Evolutionary conservation across 1,284 basidiomycete genomes (phyloP), one percentile per base, ranked within the genome.

Genomic region (Cystodermella granulosa): DNA sequence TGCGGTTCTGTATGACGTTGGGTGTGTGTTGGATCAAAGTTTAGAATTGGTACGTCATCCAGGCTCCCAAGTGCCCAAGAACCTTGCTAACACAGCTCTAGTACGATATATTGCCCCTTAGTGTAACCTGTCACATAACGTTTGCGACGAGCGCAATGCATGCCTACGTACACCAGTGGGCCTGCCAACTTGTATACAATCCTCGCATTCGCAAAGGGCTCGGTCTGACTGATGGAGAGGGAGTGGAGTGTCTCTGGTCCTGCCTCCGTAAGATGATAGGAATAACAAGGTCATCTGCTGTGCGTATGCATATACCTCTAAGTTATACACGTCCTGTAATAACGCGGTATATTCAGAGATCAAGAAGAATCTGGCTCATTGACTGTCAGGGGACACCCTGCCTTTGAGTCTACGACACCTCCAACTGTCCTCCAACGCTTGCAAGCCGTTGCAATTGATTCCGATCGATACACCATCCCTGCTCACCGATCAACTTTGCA

Each of bases 251-350:
- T 0, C 45, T 67, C 1, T 31, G 28, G 28, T 31, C 28, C n/a
- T 11, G 28, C 11, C 11, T 31, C 11, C 47, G 59, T 0, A 59
- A 57, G 34, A 43, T 69, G 0, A 69, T 70, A 16, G 52, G 55
- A 0, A 49, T 66, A 5, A 63, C 63, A 3, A 40, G 60, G 11
- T 26, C 41, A 3, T 55, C 49, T 11, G 38, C 50, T 3, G 65
- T 65, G n/a, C 1, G 63, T 69, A 1, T 70, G 70, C 0, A 67
- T 73, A 47, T 62, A 69, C 37, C 69, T 72, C 41, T n/a, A 65
- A 71, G 31, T 73, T 68, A n/a, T n/a, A n/a, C n/a, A n/a, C n/a
- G n/a, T n/a, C n/a, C n/a, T 46, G 51, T 58, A 0, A 42, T 74
- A 2, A 57, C 67, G 0, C 53, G 24, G 17, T 14, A 6, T 43